Conservation (phyloP, 2,329 filamentous ascomycete species). For the Fusarium praegraminearum region DNA sequence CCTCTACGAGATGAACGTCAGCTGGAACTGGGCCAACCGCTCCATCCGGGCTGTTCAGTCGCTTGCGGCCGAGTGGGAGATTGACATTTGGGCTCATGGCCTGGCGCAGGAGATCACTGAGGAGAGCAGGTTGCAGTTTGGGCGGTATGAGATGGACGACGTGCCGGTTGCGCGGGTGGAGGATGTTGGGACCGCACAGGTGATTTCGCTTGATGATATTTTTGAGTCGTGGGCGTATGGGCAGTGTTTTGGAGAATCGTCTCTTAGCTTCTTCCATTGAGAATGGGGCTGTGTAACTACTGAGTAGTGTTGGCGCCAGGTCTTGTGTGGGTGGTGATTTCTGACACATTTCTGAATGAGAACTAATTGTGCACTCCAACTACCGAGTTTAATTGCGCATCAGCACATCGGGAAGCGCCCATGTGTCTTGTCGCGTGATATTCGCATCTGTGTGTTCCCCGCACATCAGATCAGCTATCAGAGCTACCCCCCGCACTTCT, state of each 20-base stretch:
- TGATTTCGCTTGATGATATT: neutral
- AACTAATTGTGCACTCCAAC: neutral
- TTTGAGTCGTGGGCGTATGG: neutral
- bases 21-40: neutral
- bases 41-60: neutral
- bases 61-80: neutral
- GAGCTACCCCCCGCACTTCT: neutral
- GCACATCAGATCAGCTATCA: neutral
- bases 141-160: neutral
- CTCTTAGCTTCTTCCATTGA: neutral
- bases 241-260: neutral
- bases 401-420: neutral
- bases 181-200: neutral
- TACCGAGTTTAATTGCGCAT: neutral
- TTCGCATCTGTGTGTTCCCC: neutral
- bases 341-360: too few relatives aligned
- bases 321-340: rapidly evolving
- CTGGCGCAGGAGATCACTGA: neutral
- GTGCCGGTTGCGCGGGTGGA: neutral
- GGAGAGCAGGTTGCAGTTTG: neutral
- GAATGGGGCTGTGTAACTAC: too few relatives aligned
- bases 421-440: neutral
- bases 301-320: neutral
- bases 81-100: neutral
- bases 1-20: neutral